Percentiles rank a stretch among this genome's conserved stretches.
Evolutionary conservation across 2,329 filamentous ascomycete species (phyloP).

Genomic region (Aspergillus pseudotamarii): DNA sequence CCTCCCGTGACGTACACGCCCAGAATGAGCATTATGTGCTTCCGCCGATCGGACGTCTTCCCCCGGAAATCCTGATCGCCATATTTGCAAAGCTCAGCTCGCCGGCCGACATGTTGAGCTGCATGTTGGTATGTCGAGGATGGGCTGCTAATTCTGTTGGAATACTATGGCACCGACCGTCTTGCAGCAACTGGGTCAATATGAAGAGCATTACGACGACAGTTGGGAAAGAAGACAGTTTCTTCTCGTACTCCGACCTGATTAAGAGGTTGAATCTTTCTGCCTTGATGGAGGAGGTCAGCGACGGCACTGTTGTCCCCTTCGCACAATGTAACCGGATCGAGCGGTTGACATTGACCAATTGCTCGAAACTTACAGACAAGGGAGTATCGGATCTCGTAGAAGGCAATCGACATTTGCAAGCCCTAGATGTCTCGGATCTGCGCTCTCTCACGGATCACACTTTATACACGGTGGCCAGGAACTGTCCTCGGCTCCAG

Average conservation of each 20-base stretch:
- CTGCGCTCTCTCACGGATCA: conserved; percentile 78
- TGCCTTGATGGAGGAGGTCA: conserved; percentile 73
- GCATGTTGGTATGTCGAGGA: conserved; percentile 90
- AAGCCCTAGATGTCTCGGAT: conserved; percentile 88
- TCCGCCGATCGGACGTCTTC: conserved; percentile 76
- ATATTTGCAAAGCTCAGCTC: conserved; percentile 83
- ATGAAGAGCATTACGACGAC: conserved; percentile 80
- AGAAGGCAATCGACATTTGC: conserved; percentile 74
- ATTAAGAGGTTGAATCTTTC: conserved; percentile 92
- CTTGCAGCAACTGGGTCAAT: conserved; percentile 84
- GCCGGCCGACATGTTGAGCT: conserved; percentile 76
- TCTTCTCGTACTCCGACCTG: conserved; percentile 86
- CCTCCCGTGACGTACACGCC: conserved; percentile 73
- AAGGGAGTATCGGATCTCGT: conserved; percentile 78
- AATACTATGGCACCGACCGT: conserved; percentile 89
- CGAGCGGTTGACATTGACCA: conserved; percentile 89
- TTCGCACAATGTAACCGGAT: conserved; percentile 85
- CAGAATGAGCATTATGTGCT: conserved; percentile 50
- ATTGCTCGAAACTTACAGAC: conserved; percentile 84
- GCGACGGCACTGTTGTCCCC: conserved; percentile 84
- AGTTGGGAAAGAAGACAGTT: conserved; percentile 70
- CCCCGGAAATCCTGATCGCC: conserved; percentile 91
- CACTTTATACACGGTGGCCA: conserved; percentile 75
- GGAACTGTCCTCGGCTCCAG: conserved; percentile 82
- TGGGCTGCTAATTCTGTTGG: conserved; percentile 94